Evolutionary conservation across 768 basidiomycete genomes (phyloP).

Genomic region (Lactarius hengduanensis): DNA sequence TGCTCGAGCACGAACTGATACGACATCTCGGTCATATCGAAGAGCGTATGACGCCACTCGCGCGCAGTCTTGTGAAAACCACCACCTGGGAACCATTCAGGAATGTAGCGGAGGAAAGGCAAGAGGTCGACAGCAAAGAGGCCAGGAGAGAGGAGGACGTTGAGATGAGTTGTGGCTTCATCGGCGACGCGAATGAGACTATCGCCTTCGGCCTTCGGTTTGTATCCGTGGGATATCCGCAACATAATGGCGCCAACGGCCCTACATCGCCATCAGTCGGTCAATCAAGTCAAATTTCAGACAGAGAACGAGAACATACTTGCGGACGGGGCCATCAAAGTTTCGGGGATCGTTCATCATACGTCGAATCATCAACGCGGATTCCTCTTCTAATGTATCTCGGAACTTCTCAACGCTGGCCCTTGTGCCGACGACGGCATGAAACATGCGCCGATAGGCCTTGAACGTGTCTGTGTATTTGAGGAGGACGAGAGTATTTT

Average conservation of each 20-base stretch:
- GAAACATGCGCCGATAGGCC: slow-evolving; percentile 28
- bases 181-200: slow-evolving; percentile 30
- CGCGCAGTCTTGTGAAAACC: slow-evolving; percentile 30
- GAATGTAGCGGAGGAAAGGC: slow-evolving; percentile 29
- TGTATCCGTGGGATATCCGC: slow-evolving; percentile 30
- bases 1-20: slow-evolving; percentile 26
- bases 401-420: slow-evolving; percentile 26
- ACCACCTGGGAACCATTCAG: slow-evolving; percentile 32
- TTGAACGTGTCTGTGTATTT: slow-evolving; percentile 30
- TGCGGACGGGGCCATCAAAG: slow-evolving; percentile 27
- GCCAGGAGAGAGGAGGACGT: slow-evolving; percentile 21
- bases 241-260: slow-evolving; percentile 29
- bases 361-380: slow-evolving; percentile 17
- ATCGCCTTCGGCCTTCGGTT: slow-evolving; percentile 23
- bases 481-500: slow-evolving; percentile 27
- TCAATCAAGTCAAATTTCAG: not conserved
- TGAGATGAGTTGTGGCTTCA: slow-evolving; percentile 28
- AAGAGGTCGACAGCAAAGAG: slow-evolving; percentile 30
- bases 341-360: slow-evolving; percentile 23
- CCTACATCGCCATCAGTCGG: slow-evolving; percentile 11
- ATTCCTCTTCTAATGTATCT: slow-evolving; percentile 26
- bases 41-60: slow-evolving; percentile 27
- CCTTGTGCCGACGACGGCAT: slow-evolving; percentile 26
- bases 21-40: slow-evolving; percentile 25
- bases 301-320: slow-evolving; percentile 15